phyloP scores from a whole-genome alignment of 805 yeast species.

The Ogataea ramenticola region DNA sequence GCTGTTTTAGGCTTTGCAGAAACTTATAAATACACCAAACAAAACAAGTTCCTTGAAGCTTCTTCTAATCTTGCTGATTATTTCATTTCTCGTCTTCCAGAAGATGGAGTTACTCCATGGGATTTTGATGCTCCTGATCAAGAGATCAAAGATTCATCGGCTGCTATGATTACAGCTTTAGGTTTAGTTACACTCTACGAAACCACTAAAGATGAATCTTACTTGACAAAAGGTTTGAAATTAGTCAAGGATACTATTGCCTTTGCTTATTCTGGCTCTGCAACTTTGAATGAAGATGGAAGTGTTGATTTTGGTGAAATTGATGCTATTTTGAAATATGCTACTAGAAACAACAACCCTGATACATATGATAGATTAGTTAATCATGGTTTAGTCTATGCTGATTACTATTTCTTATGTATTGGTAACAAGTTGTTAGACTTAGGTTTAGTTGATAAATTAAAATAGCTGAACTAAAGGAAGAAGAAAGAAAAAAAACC shows the following conservation, averaged over 20 bases:
- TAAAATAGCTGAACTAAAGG: too few relatives aligned
- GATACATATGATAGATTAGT: conserved; percentile 9
- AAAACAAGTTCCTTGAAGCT: conserved; percentile 19
- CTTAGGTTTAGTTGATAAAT: conserved; percentile 10
- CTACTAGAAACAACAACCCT: conserved; percentile 21
- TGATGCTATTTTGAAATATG: conserved; percentile 18
- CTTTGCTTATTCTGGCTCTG: conserved; percentile 2
- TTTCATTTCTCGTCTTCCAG: conserved; percentile 16
- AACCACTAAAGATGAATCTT: conserved; percentile 6
- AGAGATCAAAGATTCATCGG: conserved; percentile 19
- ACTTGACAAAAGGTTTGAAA: conserved; percentile 11
- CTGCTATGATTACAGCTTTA: conserved; percentile 22
- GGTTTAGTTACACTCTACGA: conserved; percentile 21
- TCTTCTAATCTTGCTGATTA: conserved; percentile 18
- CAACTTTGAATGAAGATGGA: neutral
- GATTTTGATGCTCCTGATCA: conserved; percentile 23
- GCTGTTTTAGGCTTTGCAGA: conserved; percentile 23
- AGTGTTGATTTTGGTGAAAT: conserved; percentile 13
- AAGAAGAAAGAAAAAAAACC: too few relatives aligned
- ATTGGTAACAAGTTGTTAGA: conserved; percentile 23
- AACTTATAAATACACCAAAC: conserved; percentile 19
- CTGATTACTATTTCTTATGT: conserved; percentile 23
- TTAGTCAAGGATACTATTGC: conserved; percentile 13
- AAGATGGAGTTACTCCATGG: conserved; percentile 21
- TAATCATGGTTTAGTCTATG: conserved; percentile 25